Percentiles rank a stretch among this genome's conserved stretches.
These are phyloP conservation scores for Bonnemaisonia californica DNA, from an alignment of 31 red algal species.

Conservation along the genomic window DNA sequence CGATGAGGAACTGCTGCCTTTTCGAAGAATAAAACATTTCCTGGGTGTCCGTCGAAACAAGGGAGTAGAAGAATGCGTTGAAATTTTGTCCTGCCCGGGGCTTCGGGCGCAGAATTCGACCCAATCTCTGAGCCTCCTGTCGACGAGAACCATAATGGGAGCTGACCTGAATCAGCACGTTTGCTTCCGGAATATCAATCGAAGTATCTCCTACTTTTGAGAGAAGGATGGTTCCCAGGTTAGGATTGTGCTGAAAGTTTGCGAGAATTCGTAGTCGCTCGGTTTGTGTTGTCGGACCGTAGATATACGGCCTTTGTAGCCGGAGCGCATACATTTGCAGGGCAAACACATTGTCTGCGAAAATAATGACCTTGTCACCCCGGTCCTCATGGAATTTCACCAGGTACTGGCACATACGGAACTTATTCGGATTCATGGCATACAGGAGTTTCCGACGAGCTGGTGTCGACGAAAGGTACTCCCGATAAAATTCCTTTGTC, in stretches of 20 bases:
- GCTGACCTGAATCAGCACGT: conserved; percentile 95
- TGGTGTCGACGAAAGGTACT: conserved; percentile 77
- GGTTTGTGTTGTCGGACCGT: conserved; percentile 86
- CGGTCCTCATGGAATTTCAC: conserved; percentile 91
- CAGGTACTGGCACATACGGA: conserved; percentile 86
- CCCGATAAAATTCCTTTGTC: conserved; percentile 94
- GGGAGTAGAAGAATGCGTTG: conserved; percentile 98
- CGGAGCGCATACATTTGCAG: conserved; percentile 79
- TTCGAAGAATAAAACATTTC: conserved; percentile 97
- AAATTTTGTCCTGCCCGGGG: conserved; percentile 92
- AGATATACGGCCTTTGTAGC: conserved; percentile 85
- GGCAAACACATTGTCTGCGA: conserved; percentile 94
- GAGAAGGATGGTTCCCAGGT: conserved; percentile 80
- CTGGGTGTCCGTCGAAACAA: conserved; percentile 92
- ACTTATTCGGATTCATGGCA: conserved; percentile 99
- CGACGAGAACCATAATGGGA: conserved; percentile 96
- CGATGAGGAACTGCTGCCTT: conserved; percentile 95
- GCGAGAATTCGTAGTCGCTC: conserved; percentile 88
- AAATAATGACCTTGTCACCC: conserved; percentile 97
- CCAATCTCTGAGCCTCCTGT: conserved; percentile 96
- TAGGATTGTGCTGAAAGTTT: conserved; percentile 89
- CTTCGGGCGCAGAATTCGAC: conserved; percentile 96
- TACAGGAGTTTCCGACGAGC: conserved; percentile 89
- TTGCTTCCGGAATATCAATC: conserved; percentile 97
- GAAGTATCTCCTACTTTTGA: conserved; percentile 97